Conservation (phyloP, 2,329 filamentous ascomycete species). For the Chaetoscypha palmicola region DNA sequence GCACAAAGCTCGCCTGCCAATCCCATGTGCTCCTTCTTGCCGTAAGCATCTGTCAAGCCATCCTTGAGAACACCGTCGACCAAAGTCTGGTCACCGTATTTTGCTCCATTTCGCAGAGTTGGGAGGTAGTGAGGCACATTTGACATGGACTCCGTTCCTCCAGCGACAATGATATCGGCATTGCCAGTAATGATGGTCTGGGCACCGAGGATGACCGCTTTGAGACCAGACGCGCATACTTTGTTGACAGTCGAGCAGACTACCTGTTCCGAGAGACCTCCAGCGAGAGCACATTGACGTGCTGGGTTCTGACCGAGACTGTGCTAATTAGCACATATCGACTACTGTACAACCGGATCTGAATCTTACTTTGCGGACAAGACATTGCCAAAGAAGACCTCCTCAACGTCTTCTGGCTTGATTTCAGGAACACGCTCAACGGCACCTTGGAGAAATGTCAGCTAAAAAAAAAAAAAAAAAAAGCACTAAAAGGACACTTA, state of each 20-base stretch:
- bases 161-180: constrained; percentile 85
- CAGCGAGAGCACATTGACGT: constrained; percentile 84
- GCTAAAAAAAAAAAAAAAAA: neutral
- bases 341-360: no score
- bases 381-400: constrained; percentile 98
- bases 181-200: constrained; percentile 98
- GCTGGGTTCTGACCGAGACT: constrained; percentile 95
- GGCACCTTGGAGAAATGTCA: constrained; percentile 46
- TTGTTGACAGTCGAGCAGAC: constrained; percentile 96
- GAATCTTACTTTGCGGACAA: constrained; percentile 78
- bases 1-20: constrained; percentile 88
- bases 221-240: constrained; percentile 92
- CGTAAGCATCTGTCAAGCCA: constrained; percentile 86
- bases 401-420: constrained; percentile 83
- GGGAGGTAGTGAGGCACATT: constrained; percentile 95
- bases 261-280: constrained; percentile 72
- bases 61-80: constrained; percentile 92
- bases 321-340: constrained; percentile 11
- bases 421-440: constrained; percentile 80
- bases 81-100: constrained; percentile 86
- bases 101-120: constrained; percentile 75
- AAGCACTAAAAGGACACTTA: neutral
- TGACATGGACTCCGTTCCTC: constrained; percentile 97
- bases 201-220: constrained; percentile 88
- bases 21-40: constrained; percentile 94